Percentiles rank a stretch among this genome's conserved stretches.
Evolutionary conservation across 164 flowering plant species (phyloP).

Genomic region (Magnolia changhungtana): DNA sequence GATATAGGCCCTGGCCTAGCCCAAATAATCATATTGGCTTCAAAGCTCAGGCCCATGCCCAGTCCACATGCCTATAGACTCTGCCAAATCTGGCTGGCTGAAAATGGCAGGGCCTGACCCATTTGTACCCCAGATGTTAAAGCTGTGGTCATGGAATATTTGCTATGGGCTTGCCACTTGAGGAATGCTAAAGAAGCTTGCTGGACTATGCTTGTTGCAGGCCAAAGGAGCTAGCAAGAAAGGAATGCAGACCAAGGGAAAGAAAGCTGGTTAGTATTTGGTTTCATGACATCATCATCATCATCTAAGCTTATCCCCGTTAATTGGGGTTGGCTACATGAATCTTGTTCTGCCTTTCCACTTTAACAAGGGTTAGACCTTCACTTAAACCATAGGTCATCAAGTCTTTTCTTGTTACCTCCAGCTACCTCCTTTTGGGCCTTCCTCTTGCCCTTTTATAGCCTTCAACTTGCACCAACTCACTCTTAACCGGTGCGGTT

Average conservation of each 20-base stretch:
- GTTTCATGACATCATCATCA: background rate
- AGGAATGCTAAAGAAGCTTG: background rate
- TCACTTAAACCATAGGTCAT: too few relatives aligned
- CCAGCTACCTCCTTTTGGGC: too few relatives aligned
- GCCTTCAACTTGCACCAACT: too few relatives aligned
- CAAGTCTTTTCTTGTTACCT: too few relatives aligned
- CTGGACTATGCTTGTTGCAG: conserved; percentile 24
- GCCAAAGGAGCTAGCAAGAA: conserved; percentile 28
- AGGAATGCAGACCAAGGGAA: conserved; percentile 20
- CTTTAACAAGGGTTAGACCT: too few relatives aligned
- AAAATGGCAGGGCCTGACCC: background rate
- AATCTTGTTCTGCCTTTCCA: too few relatives aligned
- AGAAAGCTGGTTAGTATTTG: conserved; percentile 26
- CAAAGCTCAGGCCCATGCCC: background rate
- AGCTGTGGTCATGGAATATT: background rate
- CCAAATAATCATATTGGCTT: background rate
- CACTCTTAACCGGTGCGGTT: too few relatives aligned
- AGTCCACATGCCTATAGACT: background rate
- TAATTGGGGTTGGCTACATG: too few relatives aligned
- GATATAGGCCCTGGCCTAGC: background rate
- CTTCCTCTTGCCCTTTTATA: too few relatives aligned
- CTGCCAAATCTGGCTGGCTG: background rate
- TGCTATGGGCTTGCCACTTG: background rate
- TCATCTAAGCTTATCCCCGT: too few relatives aligned
- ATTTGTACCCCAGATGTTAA: background rate